Evolutionary conservation across 345 rosid genomes (phyloP), one percentile per base, ranked within the genome.

Genomic region (Brassica carinata): DNA sequence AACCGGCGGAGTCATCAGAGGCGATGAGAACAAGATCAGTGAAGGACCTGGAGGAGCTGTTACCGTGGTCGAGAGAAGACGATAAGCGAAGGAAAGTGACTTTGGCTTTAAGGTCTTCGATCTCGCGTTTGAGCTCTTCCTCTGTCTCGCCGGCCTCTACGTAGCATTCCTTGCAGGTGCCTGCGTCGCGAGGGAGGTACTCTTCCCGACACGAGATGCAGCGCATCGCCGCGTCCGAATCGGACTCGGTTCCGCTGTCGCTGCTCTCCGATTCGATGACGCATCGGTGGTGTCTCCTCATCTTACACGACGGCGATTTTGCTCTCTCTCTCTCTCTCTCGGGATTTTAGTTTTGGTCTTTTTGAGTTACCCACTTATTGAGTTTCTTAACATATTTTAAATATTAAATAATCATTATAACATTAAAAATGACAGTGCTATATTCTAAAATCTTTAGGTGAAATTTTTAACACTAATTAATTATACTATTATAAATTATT

Each of bases 71-170:
- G 3, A 82, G 73, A 3, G 92, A 88, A 38, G 90, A 84, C 26
- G 86, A 86, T 67, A 89, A 81, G 26, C 90, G 85, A 73, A 92
- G 82, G 78, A 94, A 94, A 65, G 81, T 53, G 14, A 94, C 87
- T 78, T 84, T 91, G 67, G 96, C 89, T 55, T 88, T 88, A 18
- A 89, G 96, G 80, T 91, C 96, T 17, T 89, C 93, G 83, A 91
- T 91, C 84, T 91, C 91, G 27, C 88, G 84, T 80, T 91, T 91
- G 19, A 89, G 90, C 84, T 91, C 95, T 73, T 89, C 93, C 75
- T 91, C 87, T 5, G 91, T 87, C 79, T 73, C 83, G 67, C 87
- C 85, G 13, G 90, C 97, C 73, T 85, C 88, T 48, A 84, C 88
- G 70, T 83, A 86, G 75, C 89, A 90, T 81, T 88, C 90, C 82